A percentile compares a stretch with the other conserved stretches of the same genome.
Evolutionary conservation across 805 yeast genomes (phyloP).

Genomic region (Pichia gijzeniarum): DNA sequence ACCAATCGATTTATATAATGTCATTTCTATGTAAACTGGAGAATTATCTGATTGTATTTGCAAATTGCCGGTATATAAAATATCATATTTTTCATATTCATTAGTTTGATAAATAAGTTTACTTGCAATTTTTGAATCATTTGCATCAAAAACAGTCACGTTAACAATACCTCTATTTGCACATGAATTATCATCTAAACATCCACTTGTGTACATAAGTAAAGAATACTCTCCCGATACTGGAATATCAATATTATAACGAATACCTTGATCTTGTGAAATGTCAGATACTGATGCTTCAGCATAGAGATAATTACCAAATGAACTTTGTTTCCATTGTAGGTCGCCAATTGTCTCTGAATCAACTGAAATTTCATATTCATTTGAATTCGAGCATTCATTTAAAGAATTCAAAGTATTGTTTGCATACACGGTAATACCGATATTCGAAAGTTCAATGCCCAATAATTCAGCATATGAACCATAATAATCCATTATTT

Average conservation of each 20-base stretch:
- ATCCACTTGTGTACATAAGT: slow-evolving; percentile 81
- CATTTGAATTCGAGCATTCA: slow-evolving; percentile 4
- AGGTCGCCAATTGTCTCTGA: slow-evolving; percentile 16
- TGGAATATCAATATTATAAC: slow-evolving; percentile 61
- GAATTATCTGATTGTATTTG: slow-evolving; percentile 34
- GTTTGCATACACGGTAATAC: slow-evolving; percentile 65
- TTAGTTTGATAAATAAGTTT: slow-evolving; percentile 71
- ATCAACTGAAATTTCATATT: slow-evolving; percentile 5
- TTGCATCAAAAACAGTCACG: slow-evolving; percentile 54
- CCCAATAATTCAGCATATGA: slow-evolving; percentile 63
- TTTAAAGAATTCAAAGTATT: slow-evolving; percentile 47
- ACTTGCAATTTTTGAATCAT: slow-evolving; percentile 37
- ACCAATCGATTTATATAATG: slow-evolving; percentile 28
- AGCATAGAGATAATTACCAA: slow-evolving; percentile 22
- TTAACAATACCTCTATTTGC: slow-evolving; percentile 66
- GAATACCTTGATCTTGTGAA: slow-evolving; percentile 34
- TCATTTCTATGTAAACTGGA: slow-evolving; percentile 36
- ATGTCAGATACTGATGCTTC: slow-evolving; percentile 24
- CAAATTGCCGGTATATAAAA: slow-evolving; percentile 63
- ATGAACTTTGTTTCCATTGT: slow-evolving; percentile 20
- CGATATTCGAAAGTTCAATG: slow-evolving; percentile 58
- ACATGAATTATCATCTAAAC: slow-evolving; percentile 64
- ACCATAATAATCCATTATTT: slow-evolving; percentile 66
- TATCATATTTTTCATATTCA: slow-evolving; percentile 71
- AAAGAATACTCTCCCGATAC: slow-evolving; percentile 72